Evolutionary conservation across 306 rosid genomes (phyloP).

Genomic region (Carpinus fangiana): DNA sequence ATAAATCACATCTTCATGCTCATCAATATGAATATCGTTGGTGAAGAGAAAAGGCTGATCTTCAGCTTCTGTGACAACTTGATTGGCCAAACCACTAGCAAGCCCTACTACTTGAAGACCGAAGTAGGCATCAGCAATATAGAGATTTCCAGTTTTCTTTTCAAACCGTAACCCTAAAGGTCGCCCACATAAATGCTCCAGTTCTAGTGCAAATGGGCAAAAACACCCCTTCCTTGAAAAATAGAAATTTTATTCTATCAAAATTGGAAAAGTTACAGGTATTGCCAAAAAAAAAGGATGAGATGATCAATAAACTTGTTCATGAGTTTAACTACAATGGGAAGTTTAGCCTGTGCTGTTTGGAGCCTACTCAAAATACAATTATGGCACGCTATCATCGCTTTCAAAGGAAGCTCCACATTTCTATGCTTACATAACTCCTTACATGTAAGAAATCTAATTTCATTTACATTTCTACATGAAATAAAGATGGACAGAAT

Average conservation of each 20-base stretch:
- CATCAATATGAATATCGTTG: constrained; percentile 81
- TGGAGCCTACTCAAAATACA: neutral
- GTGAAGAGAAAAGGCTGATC: constrained; percentile 75
- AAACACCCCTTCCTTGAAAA: constrained; percentile 61
- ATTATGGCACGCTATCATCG: neutral
- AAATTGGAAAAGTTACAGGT: neutral
- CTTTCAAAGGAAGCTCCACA: neutral
- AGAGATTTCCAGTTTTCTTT: constrained; percentile 75
- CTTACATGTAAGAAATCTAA: neutral
- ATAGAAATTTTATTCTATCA: constrained; percentile 14
- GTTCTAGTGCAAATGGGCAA: constrained; percentile 75
- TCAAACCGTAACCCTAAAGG: constrained; percentile 81
- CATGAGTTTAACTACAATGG: neutral
- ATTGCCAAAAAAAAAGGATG: neutral
- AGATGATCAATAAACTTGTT: neutral
- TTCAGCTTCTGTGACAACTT: constrained; percentile 64
- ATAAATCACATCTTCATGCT: constrained; percentile 62
- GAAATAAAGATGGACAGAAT: neutral
- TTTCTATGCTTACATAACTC: neutral
- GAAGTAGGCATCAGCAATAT: constrained; percentile 85
- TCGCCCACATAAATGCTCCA: constrained; percentile 92
- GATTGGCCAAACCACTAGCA: constrained; percentile 76
- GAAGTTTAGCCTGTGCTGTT: neutral
- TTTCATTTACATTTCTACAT: neutral
- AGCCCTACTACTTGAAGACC: constrained; percentile 90